Evolutionary conservation across 1,284 basidiomycete genomes (phyloP).

Genomic region (Golubevia sp.): DNA sequence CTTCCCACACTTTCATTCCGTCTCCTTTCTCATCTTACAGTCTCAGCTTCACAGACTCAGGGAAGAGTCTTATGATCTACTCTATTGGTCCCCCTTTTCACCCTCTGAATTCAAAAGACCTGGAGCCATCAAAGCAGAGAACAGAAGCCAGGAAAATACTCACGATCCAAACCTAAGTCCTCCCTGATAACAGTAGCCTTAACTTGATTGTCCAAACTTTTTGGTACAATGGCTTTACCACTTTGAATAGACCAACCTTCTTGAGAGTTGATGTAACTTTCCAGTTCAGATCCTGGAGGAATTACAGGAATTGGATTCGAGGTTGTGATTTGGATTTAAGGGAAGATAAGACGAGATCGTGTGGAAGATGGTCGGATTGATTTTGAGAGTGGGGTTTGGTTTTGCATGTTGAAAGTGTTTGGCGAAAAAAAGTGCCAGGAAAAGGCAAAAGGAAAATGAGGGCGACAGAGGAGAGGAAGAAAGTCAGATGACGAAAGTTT

Average conservation of each 20-base stretch:
- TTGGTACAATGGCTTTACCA: slow-evolving; percentile 73
- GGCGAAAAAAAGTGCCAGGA: slow-evolving; percentile 55
- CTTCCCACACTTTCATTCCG: too few species aligned
- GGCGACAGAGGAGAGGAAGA: slow-evolving; percentile 33
- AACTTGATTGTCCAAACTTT: slow-evolving; percentile 73
- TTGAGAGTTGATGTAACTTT: slow-evolving; percentile 69
- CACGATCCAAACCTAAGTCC: slow-evolving; percentile 83
- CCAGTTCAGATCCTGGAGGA: slow-evolving; percentile 68
- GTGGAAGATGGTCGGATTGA: slow-evolving; percentile 2
- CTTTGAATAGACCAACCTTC: slow-evolving; percentile 77
- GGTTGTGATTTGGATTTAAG: background rate
- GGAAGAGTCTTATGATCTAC: too few species aligned
- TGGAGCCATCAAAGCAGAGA: too few species aligned
- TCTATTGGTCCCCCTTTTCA: too few species aligned
- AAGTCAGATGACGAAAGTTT: too few species aligned
- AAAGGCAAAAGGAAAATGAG: slow-evolving; percentile 38
- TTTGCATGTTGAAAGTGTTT: slow-evolving; percentile 55
- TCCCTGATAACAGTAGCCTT: slow-evolving; percentile 92
- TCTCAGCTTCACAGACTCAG: too few species aligned
- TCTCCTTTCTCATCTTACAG: too few species aligned
- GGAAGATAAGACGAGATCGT: slow-evolving; percentile 3
- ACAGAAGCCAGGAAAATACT: too few species aligned
- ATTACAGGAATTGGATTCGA: slow-evolving; percentile 20
- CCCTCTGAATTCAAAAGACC: too few species aligned
- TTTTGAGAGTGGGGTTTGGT: slow-evolving; percentile 5